phyloP scores from a whole-genome alignment of 805 yeast species.

The Yamadazyma laniorum region DNA sequence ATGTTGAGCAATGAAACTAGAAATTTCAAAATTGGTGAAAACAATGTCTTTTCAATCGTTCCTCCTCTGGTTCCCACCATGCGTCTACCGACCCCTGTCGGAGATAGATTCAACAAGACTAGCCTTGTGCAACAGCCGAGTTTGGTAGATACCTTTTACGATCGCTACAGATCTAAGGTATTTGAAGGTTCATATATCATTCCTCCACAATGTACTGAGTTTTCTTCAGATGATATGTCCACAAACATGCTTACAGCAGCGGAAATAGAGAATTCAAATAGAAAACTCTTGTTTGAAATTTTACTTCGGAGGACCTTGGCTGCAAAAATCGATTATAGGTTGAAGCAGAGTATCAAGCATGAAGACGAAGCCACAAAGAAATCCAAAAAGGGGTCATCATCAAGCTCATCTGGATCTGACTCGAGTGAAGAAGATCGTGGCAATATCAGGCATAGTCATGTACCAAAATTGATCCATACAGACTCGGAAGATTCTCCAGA shows the following conservation, averaged over 20 bases:
- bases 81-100: conserved; percentile 17
- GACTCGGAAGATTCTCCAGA: conserved; percentile 20
- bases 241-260: conserved; percentile 18
- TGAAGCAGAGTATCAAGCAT: conserved; percentile 17
- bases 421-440: conserved; percentile 7
- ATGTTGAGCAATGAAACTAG: conserved; percentile 8
- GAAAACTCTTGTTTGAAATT: conserved; percentile 33
- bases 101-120: conserved; percentile 16
- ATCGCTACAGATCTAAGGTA: conserved; percentile 26
- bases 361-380: neutral
- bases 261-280: conserved; percentile 31
- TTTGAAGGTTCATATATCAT: conserved; percentile 18
- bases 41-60: conserved; percentile 9
- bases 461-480: conserved; percentile 17
- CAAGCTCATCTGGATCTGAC: conserved; percentile 2
- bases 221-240: conserved; percentile 30
- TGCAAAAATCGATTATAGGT: conserved; percentile 39
- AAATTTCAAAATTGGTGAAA: conserved; percentile 9
- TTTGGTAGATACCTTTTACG: conserved; percentile 23
- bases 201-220: conserved; percentile 28
- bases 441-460: conserved; percentile 14
- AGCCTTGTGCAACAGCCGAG: conserved; percentile 4
- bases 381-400: neutral
- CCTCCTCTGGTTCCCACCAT: conserved; percentile 4
- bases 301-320: conserved; percentile 41